Evolutionary conservation across 139 green algal species (phyloP), one percentile per base, ranked within the genome.

Genomic region (Picochlorum sp.): DNA sequence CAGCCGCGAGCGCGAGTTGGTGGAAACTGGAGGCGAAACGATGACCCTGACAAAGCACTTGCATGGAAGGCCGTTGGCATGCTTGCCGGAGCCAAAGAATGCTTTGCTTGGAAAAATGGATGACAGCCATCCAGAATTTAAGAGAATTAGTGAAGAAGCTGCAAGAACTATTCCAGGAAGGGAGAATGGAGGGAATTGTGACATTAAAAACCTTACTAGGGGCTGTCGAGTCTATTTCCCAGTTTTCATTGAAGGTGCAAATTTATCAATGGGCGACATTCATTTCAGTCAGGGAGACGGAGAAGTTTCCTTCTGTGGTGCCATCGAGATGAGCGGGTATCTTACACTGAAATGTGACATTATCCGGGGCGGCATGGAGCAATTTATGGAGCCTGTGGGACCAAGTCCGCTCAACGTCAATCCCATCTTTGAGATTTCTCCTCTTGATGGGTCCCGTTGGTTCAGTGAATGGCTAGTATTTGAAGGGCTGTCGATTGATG

Each of bases 381-480:
- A 75, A 62, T 84, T 83, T 65, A 65, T 89, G 10, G 82, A 75
- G 0, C 77, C 81, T 50, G 79, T 89, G 73, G 82, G 82, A 18
- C 71, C 65, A 41, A 81, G 68, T 61, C 72, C 75, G 39, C 65
- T 89, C 43, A 56, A 81, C 33, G 81, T 89, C 9, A 77, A 80
- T 47, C 82, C 82, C n/a, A 75, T 89, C 13, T 89, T 89, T 59
- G 82, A 89, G 63, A 83, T 87, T 29, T 63, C 71, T 14, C 82
- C 82, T n/a, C 62, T 89, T 50, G 73, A 89, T 61, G 52, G 52
- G 20, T 59, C 52, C 79, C 81, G 28, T 65, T 59, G 67, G 24
- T 89, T 69, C 47, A 74, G 64, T 10, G 76, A 88, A 63, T 88
- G 74, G 75, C 75, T 89, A 4, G 82, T 89, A 37, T 89, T 89